Percentiles rank a stretch among this genome's conserved stretches.
Evolutionary conservation across 2,329 filamentous ascomycete genomes (phyloP).

Genomic region (Trichoderma aggressivum): DNA sequence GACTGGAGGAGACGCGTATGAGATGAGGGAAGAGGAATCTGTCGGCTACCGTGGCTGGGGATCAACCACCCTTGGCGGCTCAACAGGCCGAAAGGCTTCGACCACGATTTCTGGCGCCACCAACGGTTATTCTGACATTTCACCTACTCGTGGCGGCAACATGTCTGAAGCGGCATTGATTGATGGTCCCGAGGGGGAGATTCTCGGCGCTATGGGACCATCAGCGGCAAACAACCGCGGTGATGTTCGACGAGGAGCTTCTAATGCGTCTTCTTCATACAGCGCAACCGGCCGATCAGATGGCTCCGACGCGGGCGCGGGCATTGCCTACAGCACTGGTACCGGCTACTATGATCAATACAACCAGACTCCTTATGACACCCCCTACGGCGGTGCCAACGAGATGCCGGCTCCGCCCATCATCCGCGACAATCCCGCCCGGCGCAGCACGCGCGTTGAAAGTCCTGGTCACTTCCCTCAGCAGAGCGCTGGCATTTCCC

Average conservation of each 20-base stretch:
- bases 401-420: conserved; percentile 64
- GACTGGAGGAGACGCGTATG: conserved; percentile 56
- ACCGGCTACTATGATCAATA: conserved; percentile 59
- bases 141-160: conserved; percentile 63
- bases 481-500: conserved; percentile 90
- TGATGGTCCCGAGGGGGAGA: conserved; percentile 70
- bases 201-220: conserved; percentile 78
- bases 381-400: conserved; percentile 33
- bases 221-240: conserved; percentile 61
- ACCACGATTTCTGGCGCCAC: conserved; percentile 81
- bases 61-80: conserved; percentile 64
- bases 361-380: conserved; percentile 53
- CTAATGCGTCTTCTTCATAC: conserved; percentile 95
- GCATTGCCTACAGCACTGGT: conserved; percentile 43
- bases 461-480: conserved; percentile 85
- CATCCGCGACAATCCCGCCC: conserved; percentile 87
- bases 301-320: conserved; percentile 51
- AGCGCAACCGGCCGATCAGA: conserved; percentile 76
- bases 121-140: conserved; percentile 70
- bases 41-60: conserved; percentile 95
- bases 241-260: conserved; percentile 83
- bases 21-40: conserved; percentile 74
- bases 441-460: conserved; percentile 92
- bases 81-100: conserved; percentile 76
- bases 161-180: conserved; percentile 62